Evolutionary conservation across 495 filamentous ascomycete genomes (phyloP), one percentile per base, ranked within the genome.

Genomic region (Podospora conica): DNA sequence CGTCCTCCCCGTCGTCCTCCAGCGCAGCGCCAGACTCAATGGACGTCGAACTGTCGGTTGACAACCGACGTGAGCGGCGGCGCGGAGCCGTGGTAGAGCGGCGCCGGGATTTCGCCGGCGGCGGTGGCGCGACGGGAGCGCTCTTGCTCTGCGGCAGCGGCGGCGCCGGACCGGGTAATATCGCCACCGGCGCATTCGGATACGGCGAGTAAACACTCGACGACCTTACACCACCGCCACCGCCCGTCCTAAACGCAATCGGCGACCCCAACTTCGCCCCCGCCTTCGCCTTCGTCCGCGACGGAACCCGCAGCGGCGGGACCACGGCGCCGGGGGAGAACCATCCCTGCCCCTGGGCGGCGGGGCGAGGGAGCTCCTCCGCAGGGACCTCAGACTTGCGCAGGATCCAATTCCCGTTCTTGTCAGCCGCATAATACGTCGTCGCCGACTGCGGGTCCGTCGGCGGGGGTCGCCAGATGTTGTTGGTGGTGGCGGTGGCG

Each of bases 391-490:
- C 61, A 22, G 72, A 66, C 1, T 69, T 40, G 21, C 76, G 74
- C 5, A 80, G 68, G 12, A 80, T 74, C 81, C 80, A 82, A 66
- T 82, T 82, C 0, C 79, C 78, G 31, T 71, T 73, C 65, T 72
- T 82, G 66, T 83, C 78, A 27, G 79, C 78, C 61, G 78, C 73
- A 53, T 77, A 82, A 27, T 74, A 71, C 1, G 77, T 72, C 3
- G 74, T 73, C 12, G 78, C 78, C 1, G 79, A 77, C 11, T 71
- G 69, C 8, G 78, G 76, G 29, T 77, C 76, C 5, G 65, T 72
- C 21, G 74, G 69, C 12, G 79, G 76, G 8, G 78, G 80, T 9
- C 79, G 72, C 80, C 78, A 81, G 31, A 80, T 71, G 40, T 63
- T 63, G 9, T 69, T 70, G 3, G 64, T 69, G 33, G 72, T 69